These are phyloP conservation scores for Lineolata rhizophorae DNA, from an alignment of 495 filamentous ascomycete genomes.

Conservation along the genomic window DNA sequence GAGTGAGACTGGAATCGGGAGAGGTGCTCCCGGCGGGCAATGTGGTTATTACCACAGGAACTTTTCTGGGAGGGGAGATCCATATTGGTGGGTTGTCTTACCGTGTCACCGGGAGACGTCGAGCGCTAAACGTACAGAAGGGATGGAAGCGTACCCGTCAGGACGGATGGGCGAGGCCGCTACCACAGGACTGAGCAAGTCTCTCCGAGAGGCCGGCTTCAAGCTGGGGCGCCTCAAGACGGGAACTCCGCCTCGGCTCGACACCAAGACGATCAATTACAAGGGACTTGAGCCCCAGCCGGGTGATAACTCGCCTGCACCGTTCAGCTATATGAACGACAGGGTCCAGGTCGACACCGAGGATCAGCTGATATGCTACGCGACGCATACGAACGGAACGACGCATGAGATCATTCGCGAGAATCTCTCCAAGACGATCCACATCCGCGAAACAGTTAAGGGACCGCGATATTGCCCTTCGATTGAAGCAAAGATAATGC, in stretches of 20 bases:
- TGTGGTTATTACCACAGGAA: constrained; percentile 89
- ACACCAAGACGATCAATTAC: constrained; percentile 67
- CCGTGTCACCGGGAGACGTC: neutral
- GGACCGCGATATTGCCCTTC: constrained; percentile 92
- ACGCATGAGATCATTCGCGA: constrained; percentile 68
- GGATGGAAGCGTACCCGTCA: constrained; percentile 59
- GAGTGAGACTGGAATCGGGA: constrained; percentile 73
- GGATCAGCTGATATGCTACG: constrained; percentile 63
- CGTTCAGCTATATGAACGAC: constrained; percentile 80
- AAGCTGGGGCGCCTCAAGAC: constrained; percentile 83
- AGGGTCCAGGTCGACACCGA: constrained; percentile 49
- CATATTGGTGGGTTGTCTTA: constrained; percentile 38
- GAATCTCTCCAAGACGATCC: constrained; percentile 81
- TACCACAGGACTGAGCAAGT: constrained; percentile 84
- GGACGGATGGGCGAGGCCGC: constrained; percentile 89
- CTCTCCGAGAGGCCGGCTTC: constrained; percentile 74
- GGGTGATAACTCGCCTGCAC: constrained; percentile 69
- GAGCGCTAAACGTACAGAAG: constrained; percentile 6
- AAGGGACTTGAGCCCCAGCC: constrained; percentile 41
- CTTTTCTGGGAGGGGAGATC: constrained; percentile 89
- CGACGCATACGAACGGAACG: constrained; percentile 61
- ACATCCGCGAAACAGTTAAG: constrained; percentile 88
- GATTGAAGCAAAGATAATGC: constrained; percentile 81
- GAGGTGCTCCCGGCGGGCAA: constrained; percentile 59
- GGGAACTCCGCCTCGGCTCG: constrained; percentile 77